phyloP scores from a whole-genome alignment of 805 yeast species.

The Sugiyamaella marilandica region DNA sequence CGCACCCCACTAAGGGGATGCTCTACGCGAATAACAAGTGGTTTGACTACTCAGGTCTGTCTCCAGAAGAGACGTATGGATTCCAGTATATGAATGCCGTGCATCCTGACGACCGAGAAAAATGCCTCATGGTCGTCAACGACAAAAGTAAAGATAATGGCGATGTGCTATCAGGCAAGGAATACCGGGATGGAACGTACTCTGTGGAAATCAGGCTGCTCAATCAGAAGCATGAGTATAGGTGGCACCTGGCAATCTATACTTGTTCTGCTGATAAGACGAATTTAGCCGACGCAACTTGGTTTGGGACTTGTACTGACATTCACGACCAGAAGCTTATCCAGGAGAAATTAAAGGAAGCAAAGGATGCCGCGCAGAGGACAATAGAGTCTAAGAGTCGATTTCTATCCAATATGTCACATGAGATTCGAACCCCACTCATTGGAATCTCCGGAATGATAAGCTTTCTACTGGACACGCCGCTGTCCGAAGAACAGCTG shows the following conservation, averaged over 20 bases:
- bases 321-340: slow-evolving; percentile 32
- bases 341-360: slow-evolving; percentile 32
- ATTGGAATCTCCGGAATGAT: slow-evolving; percentile 37
- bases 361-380: slow-evolving; percentile 34
- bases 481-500: slow-evolving; percentile 30
- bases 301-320: slow-evolving; percentile 35
- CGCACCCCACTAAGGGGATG: slow-evolving; percentile 26
- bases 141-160: slow-evolving; percentile 6
- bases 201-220: slow-evolving; percentile 27
- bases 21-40: slow-evolving; percentile 32
- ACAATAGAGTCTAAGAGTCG: slow-evolving; percentile 36
- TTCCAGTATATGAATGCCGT: slow-evolving; percentile 28
- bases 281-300: slow-evolving; percentile 16
- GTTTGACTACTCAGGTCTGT: slow-evolving; percentile 29
- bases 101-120: slow-evolving; percentile 31
- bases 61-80: slow-evolving; percentile 24
- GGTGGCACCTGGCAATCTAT: slow-evolving; percentile 31
- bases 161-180: slow-evolving; percentile 8
- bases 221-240: slow-evolving; percentile 25
- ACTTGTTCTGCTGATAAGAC: slow-evolving; percentile 21
- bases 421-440: slow-evolving; percentile 35
- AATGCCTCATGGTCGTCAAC: slow-evolving; percentile 21
- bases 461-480: slow-evolving; percentile 31
- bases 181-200: slow-evolving; percentile 12
- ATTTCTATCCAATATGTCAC: slow-evolving; percentile 35